Conservation (phyloP, 495 filamentous ascomycete genomes). For the Margaritispora aquatica region DNA sequence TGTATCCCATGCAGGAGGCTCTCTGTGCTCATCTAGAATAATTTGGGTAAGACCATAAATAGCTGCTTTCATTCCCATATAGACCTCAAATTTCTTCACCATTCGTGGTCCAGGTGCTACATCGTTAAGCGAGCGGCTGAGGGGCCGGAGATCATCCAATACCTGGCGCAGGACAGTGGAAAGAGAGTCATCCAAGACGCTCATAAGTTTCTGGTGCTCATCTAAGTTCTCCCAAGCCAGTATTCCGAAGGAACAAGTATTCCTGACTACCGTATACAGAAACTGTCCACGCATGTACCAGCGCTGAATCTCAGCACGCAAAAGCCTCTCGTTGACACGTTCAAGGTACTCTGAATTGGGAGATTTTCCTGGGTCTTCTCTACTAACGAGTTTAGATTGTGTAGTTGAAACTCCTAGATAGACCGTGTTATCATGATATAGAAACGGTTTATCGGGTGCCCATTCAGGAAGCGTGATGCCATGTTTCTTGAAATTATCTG, state of each 20-base stretch:
- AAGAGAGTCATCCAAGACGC: not conserved
- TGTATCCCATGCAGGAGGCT: not conserved
- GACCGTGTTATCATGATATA: not conserved
- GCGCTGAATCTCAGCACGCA: not conserved
- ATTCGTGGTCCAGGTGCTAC: not conserved
- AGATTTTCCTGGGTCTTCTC: not conserved
- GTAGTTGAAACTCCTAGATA: not conserved
- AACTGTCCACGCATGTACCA: not conserved
- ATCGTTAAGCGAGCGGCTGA: not conserved
- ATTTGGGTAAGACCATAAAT: not conserved
- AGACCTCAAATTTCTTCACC: slow-evolving; percentile 3
- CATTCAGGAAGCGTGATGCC: not conserved
- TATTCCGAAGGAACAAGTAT: no score
- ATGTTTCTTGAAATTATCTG: not conserved
- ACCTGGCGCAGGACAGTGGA: not conserved
- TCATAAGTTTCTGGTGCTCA: not conserved
- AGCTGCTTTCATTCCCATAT: not conserved
- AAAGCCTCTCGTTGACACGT: not conserved
- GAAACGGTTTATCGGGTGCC: not conserved
- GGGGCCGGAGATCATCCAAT: not conserved
- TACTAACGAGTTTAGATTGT: not conserved
- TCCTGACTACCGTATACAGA: not conserved
- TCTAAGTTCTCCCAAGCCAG: no score
- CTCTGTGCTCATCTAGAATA: not conserved
- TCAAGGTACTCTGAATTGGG: not conserved